Percentiles rank a stretch among this genome's conserved stretches.
These are phyloP conservation scores for Salix purpurea DNA, from an alignment of 345 rosid species.

Conservation along the genomic window DNA sequence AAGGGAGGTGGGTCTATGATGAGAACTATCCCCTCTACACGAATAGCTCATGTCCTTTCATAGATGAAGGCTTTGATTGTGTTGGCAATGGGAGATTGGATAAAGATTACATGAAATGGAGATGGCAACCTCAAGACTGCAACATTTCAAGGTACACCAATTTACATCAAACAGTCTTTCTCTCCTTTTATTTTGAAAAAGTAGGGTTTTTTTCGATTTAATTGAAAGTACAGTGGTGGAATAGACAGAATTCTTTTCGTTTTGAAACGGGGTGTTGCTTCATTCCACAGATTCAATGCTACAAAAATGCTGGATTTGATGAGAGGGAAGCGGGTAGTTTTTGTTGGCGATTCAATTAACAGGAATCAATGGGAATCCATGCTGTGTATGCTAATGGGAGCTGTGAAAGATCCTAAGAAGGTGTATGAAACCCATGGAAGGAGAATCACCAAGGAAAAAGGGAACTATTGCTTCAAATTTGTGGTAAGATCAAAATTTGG, in stretches of 20 bases:
- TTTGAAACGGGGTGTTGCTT: not conserved
- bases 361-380: constrained; percentile 97
- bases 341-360: constrained; percentile 93
- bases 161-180: not conserved
- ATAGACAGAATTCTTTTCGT: not conserved
- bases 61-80: constrained; percentile 91
- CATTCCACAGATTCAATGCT: constrained; percentile 68
- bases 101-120: constrained; percentile 66
- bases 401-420: constrained; percentile 65
- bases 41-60: constrained; percentile 70
- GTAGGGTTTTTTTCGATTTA: not conserved
- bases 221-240: not conserved
- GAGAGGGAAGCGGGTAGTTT: constrained; percentile 84
- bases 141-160: constrained; percentile 59
- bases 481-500: constrained; percentile 37
- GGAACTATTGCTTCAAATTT: constrained; percentile 79
- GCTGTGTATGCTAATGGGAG: constrained; percentile 77
- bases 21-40: constrained; percentile 68
- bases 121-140: constrained; percentile 80
- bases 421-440: constrained; percentile 80
- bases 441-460: constrained; percentile 81
- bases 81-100: constrained; percentile 73
- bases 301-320: constrained; percentile 67
- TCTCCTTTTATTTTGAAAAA: not conserved
- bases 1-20: constrained; percentile 83